phyloP scores from a whole-genome alignment of 768 basidiomycete species.

The Macrolepiota albuminosa region DNA sequence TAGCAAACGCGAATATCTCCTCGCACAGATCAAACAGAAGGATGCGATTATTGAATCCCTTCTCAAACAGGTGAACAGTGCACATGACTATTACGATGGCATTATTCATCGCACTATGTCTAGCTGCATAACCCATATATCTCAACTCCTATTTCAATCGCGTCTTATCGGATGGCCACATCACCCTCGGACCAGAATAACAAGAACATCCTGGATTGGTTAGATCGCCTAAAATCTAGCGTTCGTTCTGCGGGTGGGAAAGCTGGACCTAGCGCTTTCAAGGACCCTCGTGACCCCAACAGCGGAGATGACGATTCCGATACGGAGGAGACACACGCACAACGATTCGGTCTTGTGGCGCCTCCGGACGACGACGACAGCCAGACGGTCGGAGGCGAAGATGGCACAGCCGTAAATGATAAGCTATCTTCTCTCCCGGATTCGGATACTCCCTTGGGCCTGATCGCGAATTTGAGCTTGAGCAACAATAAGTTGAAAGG shows the following conservation, averaged over 20 bases:
- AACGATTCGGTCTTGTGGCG: constrained; percentile 15
- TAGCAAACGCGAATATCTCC: constrained; percentile 83
- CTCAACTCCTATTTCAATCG: constrained; percentile 75
- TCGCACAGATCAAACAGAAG: constrained; percentile 84
- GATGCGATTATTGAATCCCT: constrained; percentile 82
- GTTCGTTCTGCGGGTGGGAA: constrained; percentile 45
- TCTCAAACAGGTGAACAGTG: constrained; percentile 62
- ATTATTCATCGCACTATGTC: neutral
- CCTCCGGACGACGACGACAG: constrained; percentile 23
- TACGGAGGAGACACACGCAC: constrained; percentile 28
- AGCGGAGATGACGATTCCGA: constrained; percentile 39
- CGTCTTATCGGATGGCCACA: constrained; percentile 73
- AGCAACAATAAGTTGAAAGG: constrained; percentile 45
- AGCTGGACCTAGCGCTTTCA: constrained; percentile 40
- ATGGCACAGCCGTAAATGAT: constrained; percentile 35
- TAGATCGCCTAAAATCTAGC: constrained; percentile 63
- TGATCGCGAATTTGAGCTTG: constrained; percentile 70
- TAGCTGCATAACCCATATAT: constrained; percentile 79
- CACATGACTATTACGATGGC: neutral
- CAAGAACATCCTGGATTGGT: constrained; percentile 66
- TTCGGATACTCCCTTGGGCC: constrained; percentile 66
- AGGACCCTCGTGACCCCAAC: constrained; percentile 30
- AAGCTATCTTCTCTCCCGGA: constrained; percentile 57
- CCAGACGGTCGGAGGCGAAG: constrained; percentile 24
- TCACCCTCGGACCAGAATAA: constrained; percentile 72